Conservation (phyloP, 192 early-diverging fungal genomes). For the Podochytrium sp. region DNA sequence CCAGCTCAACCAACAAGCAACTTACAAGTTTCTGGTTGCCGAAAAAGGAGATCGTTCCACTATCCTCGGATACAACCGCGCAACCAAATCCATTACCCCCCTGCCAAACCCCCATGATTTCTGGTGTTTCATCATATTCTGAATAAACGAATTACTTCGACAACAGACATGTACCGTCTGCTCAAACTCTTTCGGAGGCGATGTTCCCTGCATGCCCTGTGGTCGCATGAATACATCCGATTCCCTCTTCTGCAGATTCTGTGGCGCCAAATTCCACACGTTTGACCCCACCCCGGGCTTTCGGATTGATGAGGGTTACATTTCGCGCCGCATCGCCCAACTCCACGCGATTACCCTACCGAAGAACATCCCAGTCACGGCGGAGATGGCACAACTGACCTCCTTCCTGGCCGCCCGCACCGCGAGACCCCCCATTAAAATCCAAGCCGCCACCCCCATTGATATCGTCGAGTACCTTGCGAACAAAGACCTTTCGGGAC, state of each 20-base stretch:
- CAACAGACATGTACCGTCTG: too few relatives aligned
- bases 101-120: background rate
- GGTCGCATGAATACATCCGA: background rate
- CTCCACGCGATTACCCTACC: background rate
- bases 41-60: background rate
- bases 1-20: background rate
- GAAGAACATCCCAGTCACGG: background rate
- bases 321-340: background rate
- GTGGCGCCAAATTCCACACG: background rate
- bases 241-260: background rate
- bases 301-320: background rate
- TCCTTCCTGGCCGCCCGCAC: background rate
- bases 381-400: background rate
- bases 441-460: background rate
- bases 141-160: background rate
- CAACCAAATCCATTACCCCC: background rate
- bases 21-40: background rate
- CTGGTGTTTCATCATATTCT: background rate
- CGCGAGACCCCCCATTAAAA: background rate
- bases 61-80: background rate
- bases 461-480: background rate
- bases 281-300: background rate
- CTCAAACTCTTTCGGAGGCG: too few relatives aligned
- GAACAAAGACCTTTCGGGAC: background rate
- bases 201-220: background rate